Conservation (phyloP, 257 asterid species). For the Nicotiana knightiana region DNA sequence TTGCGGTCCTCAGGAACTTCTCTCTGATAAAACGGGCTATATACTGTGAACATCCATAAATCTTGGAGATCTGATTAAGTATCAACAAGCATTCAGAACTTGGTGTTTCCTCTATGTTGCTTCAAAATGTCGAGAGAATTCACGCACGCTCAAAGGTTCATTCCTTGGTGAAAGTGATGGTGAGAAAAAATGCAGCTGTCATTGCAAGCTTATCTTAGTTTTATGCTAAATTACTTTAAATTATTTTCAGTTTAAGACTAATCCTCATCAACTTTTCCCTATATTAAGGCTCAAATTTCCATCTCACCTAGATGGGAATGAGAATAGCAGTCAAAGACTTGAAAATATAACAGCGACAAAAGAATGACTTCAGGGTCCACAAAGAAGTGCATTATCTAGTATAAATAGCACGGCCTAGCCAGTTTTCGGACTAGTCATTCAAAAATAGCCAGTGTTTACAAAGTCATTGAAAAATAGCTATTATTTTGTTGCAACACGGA, state of each 20-base stretch:
- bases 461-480: too few species aligned
- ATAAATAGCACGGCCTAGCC: too few species aligned
- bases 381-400: too few species aligned
- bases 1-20: slow-evolving; percentile 38
- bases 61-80: slow-evolving; percentile 31
- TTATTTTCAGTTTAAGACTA: neutral
- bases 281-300: slow-evolving; percentile 16
- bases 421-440: too few species aligned
- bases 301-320: slow-evolving; percentile 31
- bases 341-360: slow-evolving; percentile 12
- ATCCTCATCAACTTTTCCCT: neutral
- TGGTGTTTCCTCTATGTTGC: slow-evolving; percentile 29
- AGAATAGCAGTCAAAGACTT: slow-evolving; percentile 23
- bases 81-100: slow-evolving; percentile 40
- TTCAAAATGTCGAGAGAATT: slow-evolving; percentile 1
- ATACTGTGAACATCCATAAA: slow-evolving; percentile 62
- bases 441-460: too few species aligned
- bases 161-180: slow-evolving; percentile 33
- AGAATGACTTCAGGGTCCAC: slow-evolving; percentile 9
- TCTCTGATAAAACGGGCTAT: slow-evolving; percentile 58
- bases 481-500: too few species aligned
- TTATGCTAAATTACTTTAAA: neutral
- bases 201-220: neutral
- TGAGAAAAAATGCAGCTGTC: slow-evolving; percentile 18
- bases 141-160: slow-evolving; percentile 7